Evolutionary conservation across 2,329 filamentous ascomycete species (phyloP).

Genomic region (Chaetomium globosum): DNA sequence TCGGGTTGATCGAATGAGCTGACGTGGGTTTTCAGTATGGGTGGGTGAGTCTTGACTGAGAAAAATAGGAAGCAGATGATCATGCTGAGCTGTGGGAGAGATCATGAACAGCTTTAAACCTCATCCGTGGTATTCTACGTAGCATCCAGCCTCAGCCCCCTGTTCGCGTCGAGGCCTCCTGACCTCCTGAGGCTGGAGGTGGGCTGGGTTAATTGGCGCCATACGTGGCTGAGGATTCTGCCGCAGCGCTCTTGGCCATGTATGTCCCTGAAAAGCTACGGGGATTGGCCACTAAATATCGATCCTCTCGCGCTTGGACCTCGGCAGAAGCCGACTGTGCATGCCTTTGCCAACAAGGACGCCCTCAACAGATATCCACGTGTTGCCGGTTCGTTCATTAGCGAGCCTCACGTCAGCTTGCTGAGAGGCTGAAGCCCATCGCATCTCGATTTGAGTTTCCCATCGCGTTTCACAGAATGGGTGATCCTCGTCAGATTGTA

Average conservation of each 20-base stretch:
- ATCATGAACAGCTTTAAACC: not conserved
- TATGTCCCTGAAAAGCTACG: not conserved
- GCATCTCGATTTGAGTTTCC: no score
- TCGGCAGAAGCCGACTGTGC: not conserved
- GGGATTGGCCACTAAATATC: not conserved
- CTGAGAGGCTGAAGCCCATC: not conserved
- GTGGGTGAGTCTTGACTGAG: not conserved
- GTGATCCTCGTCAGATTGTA: not conserved
- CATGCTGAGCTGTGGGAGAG: not conserved
- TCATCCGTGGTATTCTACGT: not conserved
- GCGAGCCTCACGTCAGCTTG: conserved; percentile 3
- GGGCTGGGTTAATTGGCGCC: not conserved
- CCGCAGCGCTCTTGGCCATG: not conserved
- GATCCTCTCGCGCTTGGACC: not conserved
- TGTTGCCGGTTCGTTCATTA: no score
- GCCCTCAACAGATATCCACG: no score
- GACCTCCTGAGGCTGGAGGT: not conserved
- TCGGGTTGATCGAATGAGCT: not conserved
- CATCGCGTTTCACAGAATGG: not conserved
- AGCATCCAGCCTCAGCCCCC: not conserved
- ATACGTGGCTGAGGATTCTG: not conserved
- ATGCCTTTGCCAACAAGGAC: no score
- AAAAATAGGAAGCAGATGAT: not conserved
- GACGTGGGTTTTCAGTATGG: not conserved
- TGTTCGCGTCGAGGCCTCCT: not conserved